These are phyloP conservation scores for Nectriaceae sp. DNA, from an alignment of 2,329 filamentous ascomycete genomes.

Conservation along the genomic window DNA sequence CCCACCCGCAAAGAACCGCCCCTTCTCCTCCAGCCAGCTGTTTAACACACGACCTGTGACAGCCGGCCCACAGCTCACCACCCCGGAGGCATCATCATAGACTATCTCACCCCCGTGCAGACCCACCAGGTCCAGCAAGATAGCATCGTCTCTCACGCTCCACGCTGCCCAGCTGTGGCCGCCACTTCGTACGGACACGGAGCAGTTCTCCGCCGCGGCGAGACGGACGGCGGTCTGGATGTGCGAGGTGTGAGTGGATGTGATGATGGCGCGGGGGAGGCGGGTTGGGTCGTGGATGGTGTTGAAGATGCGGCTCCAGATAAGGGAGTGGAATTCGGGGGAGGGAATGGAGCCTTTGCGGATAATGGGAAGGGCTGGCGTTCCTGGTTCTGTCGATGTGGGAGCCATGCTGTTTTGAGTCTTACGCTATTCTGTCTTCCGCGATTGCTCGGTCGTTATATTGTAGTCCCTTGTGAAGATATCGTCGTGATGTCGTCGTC, in stretches of 20 bases:
- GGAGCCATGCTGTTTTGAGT: no score
- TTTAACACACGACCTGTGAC: constrained; percentile 49
- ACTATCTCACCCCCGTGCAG: constrained; percentile 20
- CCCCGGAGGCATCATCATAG: constrained; percentile 36
- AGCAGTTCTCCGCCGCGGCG: constrained; percentile 30
- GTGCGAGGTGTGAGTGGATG: constrained; percentile 21
- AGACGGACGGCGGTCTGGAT: constrained; percentile 41
- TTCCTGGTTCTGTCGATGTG: no score
- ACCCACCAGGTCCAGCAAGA: constrained; percentile 38
- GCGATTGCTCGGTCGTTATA: no score
- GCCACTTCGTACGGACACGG: constrained; percentile 49
- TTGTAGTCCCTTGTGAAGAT: no score
- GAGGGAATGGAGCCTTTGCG: neutral
- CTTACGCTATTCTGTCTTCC: no score
- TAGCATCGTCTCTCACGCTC: constrained; percentile 48
- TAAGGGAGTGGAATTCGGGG: neutral
- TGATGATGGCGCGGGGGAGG: neutral
- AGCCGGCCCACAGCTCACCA: constrained; percentile 47
- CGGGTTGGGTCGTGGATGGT: neutral
- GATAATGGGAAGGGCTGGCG: neutral
- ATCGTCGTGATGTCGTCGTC: no score
- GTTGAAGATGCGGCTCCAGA: constrained; percentile 1
- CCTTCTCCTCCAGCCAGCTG: constrained; percentile 35
- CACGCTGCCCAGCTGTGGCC: constrained; percentile 53
- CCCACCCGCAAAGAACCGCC: constrained; percentile 52